A percentile compares a stretch with the other conserved stretches of the same genome.
Conservation (phyloP, 345 rosid genomes). For the Lumnitzera littorea region DNA sequence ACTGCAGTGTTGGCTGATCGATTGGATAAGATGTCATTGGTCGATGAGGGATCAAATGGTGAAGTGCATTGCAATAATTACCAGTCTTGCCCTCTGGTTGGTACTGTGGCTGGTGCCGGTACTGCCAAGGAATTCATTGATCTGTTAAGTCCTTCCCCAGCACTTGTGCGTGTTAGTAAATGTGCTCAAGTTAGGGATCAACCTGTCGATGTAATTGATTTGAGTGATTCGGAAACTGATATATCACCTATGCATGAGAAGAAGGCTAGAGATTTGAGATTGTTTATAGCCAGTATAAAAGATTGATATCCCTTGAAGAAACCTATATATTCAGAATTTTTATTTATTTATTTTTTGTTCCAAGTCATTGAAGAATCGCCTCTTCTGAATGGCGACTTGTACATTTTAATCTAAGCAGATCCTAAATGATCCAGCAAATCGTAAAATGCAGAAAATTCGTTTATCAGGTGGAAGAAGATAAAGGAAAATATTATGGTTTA, state of each 20-base stretch:
- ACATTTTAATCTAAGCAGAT: too few relatives aligned
- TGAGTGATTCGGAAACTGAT: slow-evolving; percentile 71
- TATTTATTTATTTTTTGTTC: not conserved
- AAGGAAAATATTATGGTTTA: too few relatives aligned
- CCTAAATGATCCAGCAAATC: too few relatives aligned
- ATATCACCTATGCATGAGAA: slow-evolving; percentile 46
- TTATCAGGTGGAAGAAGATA: too few relatives aligned
- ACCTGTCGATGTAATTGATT: slow-evolving; percentile 33
- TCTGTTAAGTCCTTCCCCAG: slow-evolving; percentile 70
- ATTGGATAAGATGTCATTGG: slow-evolving; percentile 9
- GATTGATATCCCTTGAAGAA: slow-evolving; percentile 31
- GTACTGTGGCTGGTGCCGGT: not conserved
- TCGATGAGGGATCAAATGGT: slow-evolving; percentile 18
- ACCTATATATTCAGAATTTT: not conserved
- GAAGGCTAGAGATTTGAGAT: slow-evolving; percentile 60
- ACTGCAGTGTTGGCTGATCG: slow-evolving; percentile 6
- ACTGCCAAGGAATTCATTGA: slow-evolving; percentile 46
- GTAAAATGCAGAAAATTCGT: too few relatives aligned
- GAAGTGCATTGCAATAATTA: slow-evolving; percentile 7
- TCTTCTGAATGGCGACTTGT: too few relatives aligned
- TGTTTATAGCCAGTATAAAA: slow-evolving; percentile 45
- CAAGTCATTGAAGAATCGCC: too few relatives aligned
- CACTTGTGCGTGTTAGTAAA: slow-evolving; percentile 13
- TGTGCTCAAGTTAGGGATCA: slow-evolving; percentile 19
- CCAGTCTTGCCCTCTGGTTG: slow-evolving; percentile 5